A percentile compares a stretch with the other conserved stretches of the same genome.
phyloP scores from a whole-genome alignment of 768 basidiomycete species.

The Imleria badia region DNA sequence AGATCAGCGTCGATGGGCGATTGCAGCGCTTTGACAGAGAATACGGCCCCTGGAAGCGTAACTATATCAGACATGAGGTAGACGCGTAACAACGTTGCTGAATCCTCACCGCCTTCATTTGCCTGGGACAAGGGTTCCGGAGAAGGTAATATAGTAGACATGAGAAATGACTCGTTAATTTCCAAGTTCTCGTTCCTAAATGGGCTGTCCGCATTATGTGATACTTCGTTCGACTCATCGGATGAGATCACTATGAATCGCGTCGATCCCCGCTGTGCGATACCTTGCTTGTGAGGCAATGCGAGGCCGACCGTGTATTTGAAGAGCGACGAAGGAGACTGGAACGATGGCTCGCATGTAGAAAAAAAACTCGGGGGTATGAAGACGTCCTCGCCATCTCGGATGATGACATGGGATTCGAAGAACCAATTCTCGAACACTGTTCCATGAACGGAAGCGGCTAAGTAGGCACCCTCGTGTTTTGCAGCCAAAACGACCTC shows the following conservation, averaged over 20 bases:
- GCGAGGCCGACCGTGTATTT: conserved; percentile 56
- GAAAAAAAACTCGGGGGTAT: conserved; percentile 22
- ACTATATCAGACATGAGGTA: neutral
- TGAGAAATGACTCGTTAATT: conserved; percentile 73
- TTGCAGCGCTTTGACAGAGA: conserved; percentile 33
- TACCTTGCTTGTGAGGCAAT: conserved; percentile 76
- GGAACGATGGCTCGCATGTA: conserved; percentile 15
- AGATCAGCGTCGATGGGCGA: conserved; percentile 33
- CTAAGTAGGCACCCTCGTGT: conserved; percentile 47
- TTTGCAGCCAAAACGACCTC: conserved; percentile 54
- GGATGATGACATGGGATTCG: conserved; percentile 45
- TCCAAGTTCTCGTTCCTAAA: conserved; percentile 49
- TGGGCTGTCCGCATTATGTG: conserved; percentile 3
- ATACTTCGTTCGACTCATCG: conserved; percentile 8
- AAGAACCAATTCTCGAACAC: conserved; percentile 46
- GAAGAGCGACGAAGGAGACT: conserved; percentile 20
- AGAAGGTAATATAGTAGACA: conserved; percentile 43
- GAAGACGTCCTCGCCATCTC: conserved; percentile 45
- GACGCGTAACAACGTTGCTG: neutral
- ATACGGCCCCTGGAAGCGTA: conserved; percentile 14
- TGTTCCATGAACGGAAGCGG: conserved; percentile 35
- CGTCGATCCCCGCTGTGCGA: conserved; percentile 47
- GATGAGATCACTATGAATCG: conserved; percentile 49
- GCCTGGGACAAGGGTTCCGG: conserved; percentile 10
- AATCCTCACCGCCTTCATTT: conserved; percentile 8